phyloP scores from a whole-genome alignment of 2,329 filamentous ascomycete genomes.

The Microcyclosporella mali region DNA sequence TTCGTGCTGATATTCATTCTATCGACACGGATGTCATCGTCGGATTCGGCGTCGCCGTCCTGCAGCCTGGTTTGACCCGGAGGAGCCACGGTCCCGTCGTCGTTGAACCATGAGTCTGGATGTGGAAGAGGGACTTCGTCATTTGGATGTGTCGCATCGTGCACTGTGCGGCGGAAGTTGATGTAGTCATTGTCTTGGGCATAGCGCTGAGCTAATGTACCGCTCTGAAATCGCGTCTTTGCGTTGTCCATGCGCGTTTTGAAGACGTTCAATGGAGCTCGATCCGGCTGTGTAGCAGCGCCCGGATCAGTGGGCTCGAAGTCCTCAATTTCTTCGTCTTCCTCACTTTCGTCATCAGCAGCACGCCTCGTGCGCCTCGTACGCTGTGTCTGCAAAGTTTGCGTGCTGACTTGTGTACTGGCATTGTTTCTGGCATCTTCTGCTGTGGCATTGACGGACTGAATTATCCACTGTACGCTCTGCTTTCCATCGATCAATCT shows the following conservation, averaged over 20 bases:
- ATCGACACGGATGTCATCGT: constrained; percentile 64
- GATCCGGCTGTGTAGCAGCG: constrained; percentile 31
- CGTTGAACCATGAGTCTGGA: constrained; percentile 56
- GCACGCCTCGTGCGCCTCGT: constrained; percentile 17
- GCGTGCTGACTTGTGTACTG: constrained; percentile 34
- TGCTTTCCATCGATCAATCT: constrained; percentile 52
- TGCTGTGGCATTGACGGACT: constrained; percentile 40
- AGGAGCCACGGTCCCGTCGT: constrained; percentile 41
- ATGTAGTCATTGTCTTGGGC: constrained; percentile 55
- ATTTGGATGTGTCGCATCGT: constrained; percentile 53
- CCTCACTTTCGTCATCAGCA: constrained; percentile 29
- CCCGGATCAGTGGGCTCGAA: constrained; percentile 36
- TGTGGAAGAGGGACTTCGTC: constrained; percentile 50
- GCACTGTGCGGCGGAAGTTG: constrained; percentile 55
- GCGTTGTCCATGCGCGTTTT: constrained; percentile 33
- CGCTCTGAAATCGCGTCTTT: constrained; percentile 40
- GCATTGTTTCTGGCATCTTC: constrained; percentile 31
- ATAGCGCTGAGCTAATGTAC: constrained; percentile 43
- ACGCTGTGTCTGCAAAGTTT: constrained; percentile 24
- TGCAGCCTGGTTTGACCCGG: constrained; percentile 35
- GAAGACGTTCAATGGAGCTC: constrained; percentile 35
- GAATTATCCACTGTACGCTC: constrained; percentile 40
- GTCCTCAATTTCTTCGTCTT: constrained; percentile 36
- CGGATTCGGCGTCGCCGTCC: constrained; percentile 42
- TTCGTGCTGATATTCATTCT: constrained; percentile 59